Percentiles rank a stretch among this genome's conserved stretches.
phyloP scores from a whole-genome alignment of 2,329 filamentous ascomycete species.

The Fusarium goolgardi region DNA sequence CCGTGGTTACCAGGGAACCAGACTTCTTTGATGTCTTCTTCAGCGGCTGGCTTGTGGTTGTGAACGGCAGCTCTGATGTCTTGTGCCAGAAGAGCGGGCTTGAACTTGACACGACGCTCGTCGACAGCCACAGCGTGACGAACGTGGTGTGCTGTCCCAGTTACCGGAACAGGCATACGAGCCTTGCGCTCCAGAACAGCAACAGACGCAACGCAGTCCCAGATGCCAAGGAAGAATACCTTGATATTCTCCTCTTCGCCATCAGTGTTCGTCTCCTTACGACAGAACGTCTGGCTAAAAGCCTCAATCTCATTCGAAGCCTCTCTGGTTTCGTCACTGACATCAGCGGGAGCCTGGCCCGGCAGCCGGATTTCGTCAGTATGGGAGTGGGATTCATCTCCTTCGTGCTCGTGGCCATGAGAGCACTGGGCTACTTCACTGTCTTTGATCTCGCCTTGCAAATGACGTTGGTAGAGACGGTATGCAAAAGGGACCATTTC shows the following conservation, averaged over 20 bases:
- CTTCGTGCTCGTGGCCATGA: constrained; percentile 3
- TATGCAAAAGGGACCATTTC: constrained; percentile 65
- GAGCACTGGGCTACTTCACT: constrained; percentile 40
- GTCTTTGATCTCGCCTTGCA: constrained; percentile 54
- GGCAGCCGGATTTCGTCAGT: constrained; percentile 31
- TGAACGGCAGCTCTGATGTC: constrained; percentile 49
- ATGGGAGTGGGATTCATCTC: neutral
- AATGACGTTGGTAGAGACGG: constrained; percentile 56
- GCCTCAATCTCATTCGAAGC: constrained; percentile 55
- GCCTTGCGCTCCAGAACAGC: constrained; percentile 55
- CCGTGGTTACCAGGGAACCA: constrained; percentile 67
- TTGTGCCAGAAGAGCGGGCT: constrained; percentile 60
- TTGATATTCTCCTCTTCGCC: constrained; percentile 54
- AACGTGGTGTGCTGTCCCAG: constrained; percentile 58
- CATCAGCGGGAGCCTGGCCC: constrained; percentile 35
- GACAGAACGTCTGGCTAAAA: constrained; percentile 62
- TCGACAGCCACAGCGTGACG: constrained; percentile 66
- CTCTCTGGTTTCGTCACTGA: constrained; percentile 41
- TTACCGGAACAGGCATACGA: constrained; percentile 53
- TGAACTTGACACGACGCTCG: constrained; percentile 67
- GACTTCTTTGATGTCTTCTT: constrained; percentile 61
- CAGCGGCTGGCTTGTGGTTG: constrained; percentile 24
- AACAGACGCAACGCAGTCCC: constrained; percentile 66
- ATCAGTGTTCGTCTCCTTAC: constrained; percentile 46
- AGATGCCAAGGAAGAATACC: constrained; percentile 66